Percentiles rank a stretch among this genome's conserved stretches.
Conservation (phyloP, 331 rosid genomes). For the Quercus tomentella region DNA sequence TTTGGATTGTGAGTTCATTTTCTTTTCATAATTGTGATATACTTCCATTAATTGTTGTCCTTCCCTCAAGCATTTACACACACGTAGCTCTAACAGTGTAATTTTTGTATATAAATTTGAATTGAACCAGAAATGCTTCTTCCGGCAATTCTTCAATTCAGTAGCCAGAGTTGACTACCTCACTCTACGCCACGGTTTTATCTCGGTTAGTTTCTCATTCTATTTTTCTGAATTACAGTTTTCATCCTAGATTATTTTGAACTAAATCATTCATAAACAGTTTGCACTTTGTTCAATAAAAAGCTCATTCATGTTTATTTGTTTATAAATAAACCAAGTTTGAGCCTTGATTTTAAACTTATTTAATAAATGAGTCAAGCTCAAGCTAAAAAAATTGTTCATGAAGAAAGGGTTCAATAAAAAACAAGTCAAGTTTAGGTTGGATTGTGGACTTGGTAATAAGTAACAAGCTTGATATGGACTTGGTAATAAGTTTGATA, state of each 20-base stretch:
- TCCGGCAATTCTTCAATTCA: slow-evolving; percentile 51
- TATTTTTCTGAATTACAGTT: neutral
- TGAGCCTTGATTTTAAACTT: too few species aligned
- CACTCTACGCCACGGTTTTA: slow-evolving; percentile 59
- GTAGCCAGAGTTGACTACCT: slow-evolving; percentile 56
- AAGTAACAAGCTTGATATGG: too few species aligned
- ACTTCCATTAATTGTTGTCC: neutral
- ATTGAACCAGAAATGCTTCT: slow-evolving; percentile 53
- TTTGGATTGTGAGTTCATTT: slow-evolving; percentile 45
- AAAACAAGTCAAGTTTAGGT: too few species aligned
- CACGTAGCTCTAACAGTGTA: neutral
- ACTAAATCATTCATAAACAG: too few species aligned
- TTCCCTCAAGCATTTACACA: neutral
- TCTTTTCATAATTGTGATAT: neutral
- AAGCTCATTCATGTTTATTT: too few species aligned
- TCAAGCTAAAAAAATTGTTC: too few species aligned
- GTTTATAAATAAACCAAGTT: too few species aligned
- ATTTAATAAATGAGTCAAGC: too few species aligned
- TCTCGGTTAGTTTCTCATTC: slow-evolving; percentile 29
- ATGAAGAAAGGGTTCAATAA: too few species aligned
- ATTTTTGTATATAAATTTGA: neutral
- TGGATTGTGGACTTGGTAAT: too few species aligned
- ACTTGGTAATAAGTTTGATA: too few species aligned
- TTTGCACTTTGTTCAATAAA: too few species aligned
- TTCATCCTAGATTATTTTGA: neutral